A percentile compares a stretch with the other conserved stretches of the same genome.
These are phyloP conservation scores for Xylariaceae sp. DNA, from an alignment of 2,329 filamentous ascomycete genomes.

Conservation along the genomic window DNA sequence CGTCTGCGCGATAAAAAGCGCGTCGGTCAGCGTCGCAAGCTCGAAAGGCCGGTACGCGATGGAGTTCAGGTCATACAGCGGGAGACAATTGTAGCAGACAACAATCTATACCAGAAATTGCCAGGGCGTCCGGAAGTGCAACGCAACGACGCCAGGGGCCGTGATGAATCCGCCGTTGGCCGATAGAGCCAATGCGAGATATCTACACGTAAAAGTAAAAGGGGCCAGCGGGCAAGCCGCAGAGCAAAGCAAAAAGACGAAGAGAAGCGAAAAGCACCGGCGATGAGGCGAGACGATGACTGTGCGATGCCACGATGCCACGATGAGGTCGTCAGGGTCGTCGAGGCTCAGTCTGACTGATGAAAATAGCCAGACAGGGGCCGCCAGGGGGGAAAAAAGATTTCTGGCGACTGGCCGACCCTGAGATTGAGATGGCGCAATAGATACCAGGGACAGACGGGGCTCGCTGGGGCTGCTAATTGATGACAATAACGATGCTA, in stretches of 20 bases:
- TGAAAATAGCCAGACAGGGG: slow-evolving; percentile 3
- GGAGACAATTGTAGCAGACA: neutral
- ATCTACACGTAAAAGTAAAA: slow-evolving; percentile 16
- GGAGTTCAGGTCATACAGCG: neutral
- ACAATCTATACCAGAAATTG: too few relatives aligned
- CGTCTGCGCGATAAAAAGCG: neutral
- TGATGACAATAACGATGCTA: too few relatives aligned
- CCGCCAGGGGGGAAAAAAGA: slow-evolving; percentile 3
- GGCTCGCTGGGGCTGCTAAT: too few relatives aligned
- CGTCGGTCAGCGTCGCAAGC: neutral
- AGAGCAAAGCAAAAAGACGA: neutral
- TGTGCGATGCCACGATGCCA: slow-evolving; percentile 7
- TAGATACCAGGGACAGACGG: too few relatives aligned
- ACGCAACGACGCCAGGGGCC: too few relatives aligned
- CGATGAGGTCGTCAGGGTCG: slow-evolving; percentile 8
- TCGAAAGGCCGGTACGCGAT: neutral
- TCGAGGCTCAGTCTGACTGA: too few relatives aligned
- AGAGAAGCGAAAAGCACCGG: slow-evolving; percentile 9
- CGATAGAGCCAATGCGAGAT: too few relatives aligned
- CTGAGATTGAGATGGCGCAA: too few relatives aligned
- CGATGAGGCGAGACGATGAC: neutral
- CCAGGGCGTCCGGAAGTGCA: too few relatives aligned
- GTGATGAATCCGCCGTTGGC: too few relatives aligned
- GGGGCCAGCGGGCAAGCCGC: slow-evolving; percentile 17
- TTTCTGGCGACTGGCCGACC: slow-evolving; percentile 5